Percentiles rank a stretch among this genome's conserved stretches.
Conservation (phyloP, 345 rosid species). For the Gossypium mustelinum region DNA sequence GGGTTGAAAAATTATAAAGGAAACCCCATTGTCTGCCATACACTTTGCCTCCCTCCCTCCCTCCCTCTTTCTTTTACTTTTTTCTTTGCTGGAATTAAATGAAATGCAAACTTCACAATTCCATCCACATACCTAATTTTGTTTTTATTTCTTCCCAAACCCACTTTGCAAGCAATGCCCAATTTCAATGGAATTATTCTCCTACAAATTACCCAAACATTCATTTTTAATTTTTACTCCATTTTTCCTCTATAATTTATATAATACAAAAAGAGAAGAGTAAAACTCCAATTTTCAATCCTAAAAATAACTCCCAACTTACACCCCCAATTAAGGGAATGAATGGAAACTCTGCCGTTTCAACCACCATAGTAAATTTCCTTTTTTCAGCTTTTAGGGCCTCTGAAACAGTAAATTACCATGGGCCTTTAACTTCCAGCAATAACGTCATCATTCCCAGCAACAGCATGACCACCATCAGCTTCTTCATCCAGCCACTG, state of each 20-base stretch:
- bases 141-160: neutral
- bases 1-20: neutral
- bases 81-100: neutral
- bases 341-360: neutral
- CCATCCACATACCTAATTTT: constrained; percentile 29
- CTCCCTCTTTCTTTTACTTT: neutral
- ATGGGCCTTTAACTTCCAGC: constrained; percentile 34
- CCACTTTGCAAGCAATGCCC: neutral
- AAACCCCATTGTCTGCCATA: neutral
- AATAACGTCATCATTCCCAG: constrained; percentile 36
- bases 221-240: constrained; percentile 8
- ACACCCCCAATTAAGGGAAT: neutral
- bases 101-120: constrained; percentile 26
- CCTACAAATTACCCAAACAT: neutral
- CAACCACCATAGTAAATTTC: neutral
- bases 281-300: neutral
- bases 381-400: neutral
- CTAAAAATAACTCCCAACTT: neutral
- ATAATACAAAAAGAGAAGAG: neutral
- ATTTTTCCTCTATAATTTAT: constrained; percentile 10
- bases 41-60: neutral
- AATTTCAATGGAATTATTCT: no score
- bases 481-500: constrained; percentile 57
- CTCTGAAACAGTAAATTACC: neutral
- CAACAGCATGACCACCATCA: constrained; percentile 26